Evolutionary conservation across 768 basidiomycete genomes (phyloP), one percentile per base, ranked within the genome.

Genomic region (Chalciporus pseudorubinellus): DNA sequence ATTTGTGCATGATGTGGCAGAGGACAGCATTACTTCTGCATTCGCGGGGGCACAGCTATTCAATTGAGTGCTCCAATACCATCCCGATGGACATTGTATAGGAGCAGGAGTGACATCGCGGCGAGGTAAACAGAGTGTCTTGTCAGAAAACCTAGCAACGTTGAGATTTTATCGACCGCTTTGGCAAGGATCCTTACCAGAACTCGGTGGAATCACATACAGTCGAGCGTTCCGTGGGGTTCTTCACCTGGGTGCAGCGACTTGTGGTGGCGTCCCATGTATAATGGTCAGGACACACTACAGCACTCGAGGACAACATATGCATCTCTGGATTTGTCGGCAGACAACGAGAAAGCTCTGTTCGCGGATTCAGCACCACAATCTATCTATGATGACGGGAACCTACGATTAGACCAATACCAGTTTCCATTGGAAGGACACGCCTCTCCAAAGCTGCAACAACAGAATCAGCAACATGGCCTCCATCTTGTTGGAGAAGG

Each of bases 1-100:
- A 12, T 58, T 65, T 11, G 58, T 61, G 67, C 83, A 85, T 5
- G 16, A 16, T 51, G 38, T 39, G 38, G 24, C 5, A 18, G 44
- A 49, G 20, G 12, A 46, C 4, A 28, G 44, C 10, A 33, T 19
- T 26, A 24, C 51, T 13, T 53, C 47, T 13, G 59, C 44, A 24
- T 58, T 34, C 21, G 51, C 52, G 9, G 59, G 61, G 34, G 20
- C 51, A 42, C 53, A 64, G n/a, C 50, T 31, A 5, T 6, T 44
- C 14, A 52, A 16, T n/a, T 28, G 14, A 16, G 39, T 6, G 16
- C n/a, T 44, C 58, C 50, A 63, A 24, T 63, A 63, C 58, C 61
- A 60, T 18, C 50, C 54, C 8, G 49, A 45, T 14, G 55, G 61
- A 39, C 61, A 60, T 12, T 24, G 31, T 6, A 22, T 11, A 20